These are phyloP conservation scores for Spathaspora passalidarum DNA, from an alignment of 805 yeast genomes.

Conservation along the genomic window DNA sequence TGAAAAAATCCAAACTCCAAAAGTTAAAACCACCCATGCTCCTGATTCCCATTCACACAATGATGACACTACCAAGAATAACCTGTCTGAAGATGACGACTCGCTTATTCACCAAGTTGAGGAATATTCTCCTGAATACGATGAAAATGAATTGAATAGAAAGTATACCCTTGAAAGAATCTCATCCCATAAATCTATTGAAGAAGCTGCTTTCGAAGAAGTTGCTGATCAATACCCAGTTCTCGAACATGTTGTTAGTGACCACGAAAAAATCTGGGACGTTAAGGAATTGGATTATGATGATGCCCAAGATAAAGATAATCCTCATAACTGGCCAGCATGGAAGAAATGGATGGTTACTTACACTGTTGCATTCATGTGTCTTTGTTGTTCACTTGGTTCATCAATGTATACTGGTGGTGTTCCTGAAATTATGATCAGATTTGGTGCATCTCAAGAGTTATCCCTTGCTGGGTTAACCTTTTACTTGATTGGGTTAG, in stretches of 20 bases:
- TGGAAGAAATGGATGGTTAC: slow-evolving; percentile 66
- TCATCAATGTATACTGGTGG: slow-evolving; percentile 71
- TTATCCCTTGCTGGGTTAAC: slow-evolving; percentile 67
- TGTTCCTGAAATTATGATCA: slow-evolving; percentile 47
- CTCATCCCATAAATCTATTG: slow-evolving; percentile 16
- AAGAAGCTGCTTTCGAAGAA: slow-evolving; percentile 15
- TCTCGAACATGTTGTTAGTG: slow-evolving; percentile 4
- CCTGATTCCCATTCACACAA: background rate
- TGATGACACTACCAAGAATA: background rate
- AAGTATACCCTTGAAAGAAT: slow-evolving; percentile 17
- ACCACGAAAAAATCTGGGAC: slow-evolving; percentile 8
- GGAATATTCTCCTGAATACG: background rate
- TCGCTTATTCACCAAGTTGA: background rate
- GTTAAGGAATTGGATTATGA: slow-evolving; percentile 51
- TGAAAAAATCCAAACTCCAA: no score
- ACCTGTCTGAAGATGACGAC: background rate
- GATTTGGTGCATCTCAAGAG: slow-evolving; percentile 56
- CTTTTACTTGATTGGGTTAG: slow-evolving; percentile 67
- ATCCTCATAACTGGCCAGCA: slow-evolving; percentile 68
- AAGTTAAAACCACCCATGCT: background rate
- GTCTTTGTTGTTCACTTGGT: slow-evolving; percentile 72
- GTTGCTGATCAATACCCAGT: slow-evolving; percentile 8
- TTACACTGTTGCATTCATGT: slow-evolving; percentile 58
- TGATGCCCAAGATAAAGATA: slow-evolving; percentile 54
- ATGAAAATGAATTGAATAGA: slow-evolving; percentile 16